phyloP scores from a whole-genome alignment of 2,329 filamentous ascomycete species.

The Delphinella strobiligena region DNA sequence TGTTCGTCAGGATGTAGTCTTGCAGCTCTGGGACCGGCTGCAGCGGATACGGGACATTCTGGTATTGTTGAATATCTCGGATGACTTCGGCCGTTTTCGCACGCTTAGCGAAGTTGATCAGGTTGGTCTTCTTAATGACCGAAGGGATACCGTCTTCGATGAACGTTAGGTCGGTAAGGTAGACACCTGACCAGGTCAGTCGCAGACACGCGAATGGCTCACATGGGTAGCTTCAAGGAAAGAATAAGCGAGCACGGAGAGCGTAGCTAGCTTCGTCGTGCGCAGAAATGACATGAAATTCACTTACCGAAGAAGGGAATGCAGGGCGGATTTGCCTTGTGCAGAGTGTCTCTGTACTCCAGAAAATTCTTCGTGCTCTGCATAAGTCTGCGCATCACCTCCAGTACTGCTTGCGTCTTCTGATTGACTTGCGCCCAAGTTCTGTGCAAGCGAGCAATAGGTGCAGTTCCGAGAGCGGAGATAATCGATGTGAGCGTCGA shows the following conservation, averaged over 20 bases:
- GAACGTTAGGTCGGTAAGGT: slow-evolving; percentile 92
- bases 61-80: slow-evolving; percentile 95
- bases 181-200: slow-evolving; percentile 57
- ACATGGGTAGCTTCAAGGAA: too few species aligned
- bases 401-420: slow-evolving; percentile 65
- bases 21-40: slow-evolving; percentile 85
- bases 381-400: slow-evolving; percentile 91
- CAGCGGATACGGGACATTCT: slow-evolving; percentile 90
- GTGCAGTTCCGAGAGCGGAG: slow-evolving; percentile 84
- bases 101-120: slow-evolving; percentile 98
- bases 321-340: slow-evolving; percentile 87
- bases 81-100: slow-evolving; percentile 98
- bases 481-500: slow-evolving; percentile 97
- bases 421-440: slow-evolving; percentile 92
- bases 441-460: slow-evolving; percentile 82
- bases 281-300: too few species aligned
- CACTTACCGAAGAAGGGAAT: slow-evolving; percentile 89
- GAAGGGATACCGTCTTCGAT: slow-evolving; percentile 98
- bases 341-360: slow-evolving; percentile 86
- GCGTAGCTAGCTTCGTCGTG: too few species aligned
- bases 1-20: slow-evolving; percentile 92
- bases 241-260: too few species aligned
- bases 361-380: slow-evolving; percentile 96
- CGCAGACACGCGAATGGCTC: not conserved
- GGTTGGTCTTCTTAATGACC: slow-evolving; percentile 86